Evolutionary conservation across 306 rosid genomes (phyloP).

Genomic region (Castanopsis chinensis): DNA sequence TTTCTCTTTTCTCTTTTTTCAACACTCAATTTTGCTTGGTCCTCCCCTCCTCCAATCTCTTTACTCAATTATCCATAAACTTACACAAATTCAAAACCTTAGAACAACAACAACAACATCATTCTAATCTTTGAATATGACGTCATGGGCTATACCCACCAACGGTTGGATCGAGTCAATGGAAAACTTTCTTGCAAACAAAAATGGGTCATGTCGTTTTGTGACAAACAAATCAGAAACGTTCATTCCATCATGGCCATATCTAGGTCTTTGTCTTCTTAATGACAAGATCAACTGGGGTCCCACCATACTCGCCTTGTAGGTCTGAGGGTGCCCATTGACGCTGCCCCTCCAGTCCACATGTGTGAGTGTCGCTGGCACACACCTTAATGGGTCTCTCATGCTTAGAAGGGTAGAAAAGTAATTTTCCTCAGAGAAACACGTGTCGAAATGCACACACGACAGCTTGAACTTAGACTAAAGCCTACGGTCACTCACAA

Average conservation of each 20-base stretch:
- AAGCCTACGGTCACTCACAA: conserved; percentile 36
- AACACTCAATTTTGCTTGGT: not conserved
- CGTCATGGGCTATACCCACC: conserved; percentile 47
- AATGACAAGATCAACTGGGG: conserved; percentile 34
- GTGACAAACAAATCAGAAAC: conserved; percentile 15
- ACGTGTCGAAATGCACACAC: conserved; percentile 43
- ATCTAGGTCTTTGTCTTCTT: conserved; percentile 41
- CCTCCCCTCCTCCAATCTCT: not conserved
- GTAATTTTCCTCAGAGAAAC: conserved; percentile 73
- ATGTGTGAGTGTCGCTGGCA: conserved; percentile 70
- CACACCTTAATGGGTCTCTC: conserved; percentile 51
- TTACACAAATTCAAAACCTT: not conserved
- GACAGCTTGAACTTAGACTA: conserved; percentile 61
- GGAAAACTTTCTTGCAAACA: conserved; percentile 65
- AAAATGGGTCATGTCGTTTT: conserved; percentile 40
- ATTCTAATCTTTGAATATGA: conserved; percentile 44
- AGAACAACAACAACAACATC: not conserved
- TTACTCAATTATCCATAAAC: not conserved
- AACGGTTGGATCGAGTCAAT: conserved; percentile 41
- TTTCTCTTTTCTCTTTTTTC: conserved; percentile 3
- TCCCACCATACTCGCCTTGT: conserved; percentile 38
- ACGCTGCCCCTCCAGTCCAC: conserved; percentile 54
- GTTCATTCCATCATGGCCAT: conserved; percentile 42
- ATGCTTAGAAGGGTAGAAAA: conserved; percentile 68
- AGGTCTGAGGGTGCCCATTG: conserved; percentile 67